These are phyloP conservation scores for Phytophthora multivora DNA, from an alignment of 352 stramenopile species.

Conservation along the genomic window DNA sequence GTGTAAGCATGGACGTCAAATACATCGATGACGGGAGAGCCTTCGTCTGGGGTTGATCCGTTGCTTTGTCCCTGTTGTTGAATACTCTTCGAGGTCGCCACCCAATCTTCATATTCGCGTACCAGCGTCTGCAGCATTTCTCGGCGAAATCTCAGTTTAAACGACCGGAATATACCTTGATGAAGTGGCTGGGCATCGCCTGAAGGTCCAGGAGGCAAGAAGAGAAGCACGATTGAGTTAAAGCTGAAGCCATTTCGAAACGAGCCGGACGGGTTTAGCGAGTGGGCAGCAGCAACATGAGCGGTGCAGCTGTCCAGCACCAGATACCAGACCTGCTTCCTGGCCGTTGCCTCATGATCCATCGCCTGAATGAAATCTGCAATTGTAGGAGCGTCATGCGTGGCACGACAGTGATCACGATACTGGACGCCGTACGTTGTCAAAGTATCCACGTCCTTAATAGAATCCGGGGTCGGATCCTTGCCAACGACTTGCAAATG, in stretches of 20 bases:
- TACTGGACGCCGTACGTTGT: conserved; percentile 48
- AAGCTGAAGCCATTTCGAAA: conserved; percentile 68
- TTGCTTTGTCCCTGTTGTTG: conserved; percentile 10
- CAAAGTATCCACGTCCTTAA: conserved; percentile 47
- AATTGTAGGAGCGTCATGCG: conserved; percentile 60
- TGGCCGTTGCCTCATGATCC: conserved; percentile 56
- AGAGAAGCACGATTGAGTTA: conserved; percentile 67
- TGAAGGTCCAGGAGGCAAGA: conserved; percentile 54
- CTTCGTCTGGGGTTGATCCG: conserved; percentile 4
- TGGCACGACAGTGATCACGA: conserved; percentile 44
- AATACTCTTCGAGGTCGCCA: conserved; percentile 9
- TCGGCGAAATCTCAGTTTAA: conserved; percentile 67
- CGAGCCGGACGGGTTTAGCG: conserved; percentile 61
- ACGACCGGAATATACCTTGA: conserved; percentile 56
- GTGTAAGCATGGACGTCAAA: conserved; percentile 57
- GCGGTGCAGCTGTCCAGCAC: conserved; percentile 69
- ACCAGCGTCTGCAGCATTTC: conserved; percentile 61
- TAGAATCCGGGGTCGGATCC: conserved; percentile 35
- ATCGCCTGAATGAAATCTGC: conserved; percentile 63
- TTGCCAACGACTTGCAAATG: conserved; percentile 64
- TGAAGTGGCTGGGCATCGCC: conserved; percentile 57
- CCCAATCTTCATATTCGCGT: conserved; percentile 34
- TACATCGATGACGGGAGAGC: conserved; percentile 9
- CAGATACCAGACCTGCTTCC: conserved; percentile 73
- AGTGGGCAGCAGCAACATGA: conserved; percentile 65